Percentiles rank a stretch among this genome's conserved stretches.
phyloP scores from a whole-genome alignment of 805 yeast genomes.

The Ogataea henricii region DNA sequence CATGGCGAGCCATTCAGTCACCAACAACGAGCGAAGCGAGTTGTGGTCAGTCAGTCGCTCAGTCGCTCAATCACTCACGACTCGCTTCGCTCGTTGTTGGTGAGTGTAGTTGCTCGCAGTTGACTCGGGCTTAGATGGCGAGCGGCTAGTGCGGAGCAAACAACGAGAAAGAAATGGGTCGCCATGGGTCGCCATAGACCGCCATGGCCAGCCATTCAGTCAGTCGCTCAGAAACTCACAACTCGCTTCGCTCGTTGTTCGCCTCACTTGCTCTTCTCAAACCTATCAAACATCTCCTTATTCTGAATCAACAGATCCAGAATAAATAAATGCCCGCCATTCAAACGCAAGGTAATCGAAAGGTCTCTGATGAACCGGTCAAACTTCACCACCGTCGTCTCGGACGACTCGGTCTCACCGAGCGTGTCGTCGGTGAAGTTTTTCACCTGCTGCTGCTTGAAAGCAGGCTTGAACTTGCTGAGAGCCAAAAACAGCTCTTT shows the following conservation, averaged over 20 bases:
- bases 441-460: conserved; percentile 13
- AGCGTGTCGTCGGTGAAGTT: conserved; percentile 16
- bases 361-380: conserved; percentile 43
- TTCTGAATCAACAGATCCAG: conserved; percentile 59
- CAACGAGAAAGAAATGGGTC: too few relatives aligned
- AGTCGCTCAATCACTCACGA: too few relatives aligned
- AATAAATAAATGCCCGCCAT: conserved; percentile 60
- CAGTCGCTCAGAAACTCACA: too few relatives aligned
- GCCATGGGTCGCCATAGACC: too few relatives aligned
- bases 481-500: conserved; percentile 41
- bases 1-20: too few relatives aligned
- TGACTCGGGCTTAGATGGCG: too few relatives aligned
- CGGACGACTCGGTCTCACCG: conserved; percentile 7
- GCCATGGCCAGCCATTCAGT: too few relatives aligned
- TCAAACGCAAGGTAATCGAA: conserved; percentile 45
- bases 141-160: too few relatives aligned
- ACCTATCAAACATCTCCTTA: conserved; percentile 46
- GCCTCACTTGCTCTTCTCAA: conserved; percentile 32
- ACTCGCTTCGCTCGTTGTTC: neutral
- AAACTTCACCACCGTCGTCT: conserved; percentile 21
- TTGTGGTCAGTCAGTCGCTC: too few relatives aligned
- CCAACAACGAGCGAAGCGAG: too few relatives aligned
- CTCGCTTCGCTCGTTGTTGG: too few relatives aligned
- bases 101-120: too few relatives aligned
- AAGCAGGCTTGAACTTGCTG: conserved; percentile 35